Evolutionary conservation across 1,284 basidiomycete species (phyloP).

Genomic region (Trichosporon sp.): DNA sequence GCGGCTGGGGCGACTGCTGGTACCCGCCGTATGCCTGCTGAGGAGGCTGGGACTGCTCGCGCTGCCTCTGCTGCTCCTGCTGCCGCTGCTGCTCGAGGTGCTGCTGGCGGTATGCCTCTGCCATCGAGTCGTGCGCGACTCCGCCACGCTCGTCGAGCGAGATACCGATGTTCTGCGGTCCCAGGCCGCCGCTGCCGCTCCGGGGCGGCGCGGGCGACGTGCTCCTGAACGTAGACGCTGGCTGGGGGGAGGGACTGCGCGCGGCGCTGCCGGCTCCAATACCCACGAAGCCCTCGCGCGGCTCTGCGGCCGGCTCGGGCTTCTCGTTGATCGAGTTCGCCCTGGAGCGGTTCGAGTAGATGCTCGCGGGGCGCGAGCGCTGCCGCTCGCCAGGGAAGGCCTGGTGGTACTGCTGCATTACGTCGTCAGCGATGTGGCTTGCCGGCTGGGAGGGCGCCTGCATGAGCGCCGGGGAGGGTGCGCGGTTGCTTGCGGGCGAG

Average conservation of each 20-base stretch:
- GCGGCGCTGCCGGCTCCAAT: conserved; percentile 59
- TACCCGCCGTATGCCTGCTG: conserved; percentile 6
- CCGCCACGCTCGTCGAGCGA: conserved; percentile 68
- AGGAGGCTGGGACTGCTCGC: conserved; percentile 29
- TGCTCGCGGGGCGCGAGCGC: conserved; percentile 51
- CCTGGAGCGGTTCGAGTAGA: conserved; percentile 40
- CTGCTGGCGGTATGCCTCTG: conserved; percentile 51
- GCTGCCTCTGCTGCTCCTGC: conserved; percentile 28
- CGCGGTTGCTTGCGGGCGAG: conserved; percentile 54
- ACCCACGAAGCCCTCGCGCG: conserved; percentile 63
- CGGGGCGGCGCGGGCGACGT: conserved; percentile 36
- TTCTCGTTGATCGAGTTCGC: conserved; percentile 24
- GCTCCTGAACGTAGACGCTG: conserved; percentile 31
- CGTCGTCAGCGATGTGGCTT: conserved; percentile 61
- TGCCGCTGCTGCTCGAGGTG: conserved; percentile 41
- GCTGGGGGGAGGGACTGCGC: conserved; percentile 58
- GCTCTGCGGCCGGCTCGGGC: conserved; percentile 28
- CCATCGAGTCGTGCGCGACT: conserved; percentile 74
- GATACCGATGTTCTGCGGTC: conserved; percentile 59
- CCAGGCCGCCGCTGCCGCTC: conserved; percentile 25
- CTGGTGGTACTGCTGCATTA: conserved; percentile 71
- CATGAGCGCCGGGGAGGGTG: conserved; percentile 59
- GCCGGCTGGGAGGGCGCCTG: conserved; percentile 56
- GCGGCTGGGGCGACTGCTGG: conserved; percentile 14
- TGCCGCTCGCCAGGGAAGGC: conserved; percentile 76